Evolutionary conservation across 2,329 filamentous ascomycete species (phyloP), one percentile per base, ranked within the genome.

Genomic region (Sclerotinia spermophila): DNA sequence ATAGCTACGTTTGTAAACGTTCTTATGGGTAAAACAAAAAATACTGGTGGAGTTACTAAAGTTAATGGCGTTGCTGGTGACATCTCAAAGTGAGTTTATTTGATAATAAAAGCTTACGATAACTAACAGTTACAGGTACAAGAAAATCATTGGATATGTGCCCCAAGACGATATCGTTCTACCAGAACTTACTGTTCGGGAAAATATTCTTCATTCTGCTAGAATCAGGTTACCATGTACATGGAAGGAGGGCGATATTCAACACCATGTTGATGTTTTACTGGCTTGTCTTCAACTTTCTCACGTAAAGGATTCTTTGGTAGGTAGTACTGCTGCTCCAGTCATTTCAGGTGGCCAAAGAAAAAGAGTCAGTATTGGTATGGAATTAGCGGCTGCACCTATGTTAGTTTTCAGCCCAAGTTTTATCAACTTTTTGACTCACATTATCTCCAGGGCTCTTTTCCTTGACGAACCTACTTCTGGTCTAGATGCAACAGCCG

Each of bases 341-440:
- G 87, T 88, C 44, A 87, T 90, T 7, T 87, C 84, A 40, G 88
- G 88, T 72, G 87, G 87, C 67, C 86, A 89, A 75, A 78, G 86
- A 64, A 90, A 90, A 77, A 83, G 88, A 79, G 87, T 90, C 13
- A 85, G 82, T 64, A 88, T 96, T 72, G 87, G 86, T 15, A 85
- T 87, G 15, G 86, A 88, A 72, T 79, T 87, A 3, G 86, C 84
- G 0, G 85, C 86, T 19, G 86, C 86, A 74, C 86, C 86, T 0
- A 85, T 86, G 75, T 67, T 56, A 48, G 68, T 58, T 48, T 56
- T 13, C 11, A 15, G 11, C 19, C 15, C n/a, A 13, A 30, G 1
- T 0, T 38, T 56, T 48, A 8, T n/a, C 17, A 21, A 21, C 27
- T 30, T 11, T 38, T 48, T 48, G 2, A 44, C 61, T 65, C 19